A percentile compares a stretch with the other conserved stretches of the same genome.
These are phyloP conservation scores for Tilletia setariae DNA, from an alignment of 1,284 basidiomycete species.

Conservation along the genomic window DNA sequence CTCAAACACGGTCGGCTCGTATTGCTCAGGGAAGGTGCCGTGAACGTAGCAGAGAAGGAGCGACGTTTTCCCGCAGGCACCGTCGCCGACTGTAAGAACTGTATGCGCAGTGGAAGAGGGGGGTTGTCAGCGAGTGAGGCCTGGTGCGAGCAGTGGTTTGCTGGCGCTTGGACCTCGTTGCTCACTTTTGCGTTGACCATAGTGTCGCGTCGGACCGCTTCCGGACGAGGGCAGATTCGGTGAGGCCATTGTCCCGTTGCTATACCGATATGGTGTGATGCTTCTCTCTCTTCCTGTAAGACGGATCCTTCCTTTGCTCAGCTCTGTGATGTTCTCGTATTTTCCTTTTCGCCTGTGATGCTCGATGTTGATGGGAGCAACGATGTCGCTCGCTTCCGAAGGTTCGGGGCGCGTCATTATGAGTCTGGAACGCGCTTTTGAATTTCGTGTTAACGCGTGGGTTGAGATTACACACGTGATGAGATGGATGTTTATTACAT, in stretches of 20 bases:
- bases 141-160: background rate
- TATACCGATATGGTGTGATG: background rate
- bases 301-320: too few relatives aligned
- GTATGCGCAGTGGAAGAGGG: background rate
- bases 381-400: too few relatives aligned
- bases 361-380: too few relatives aligned
- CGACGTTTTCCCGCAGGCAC: slow-evolving; percentile 45
- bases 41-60: slow-evolving; percentile 35
- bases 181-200: slow-evolving; percentile 12
- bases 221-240: background rate
- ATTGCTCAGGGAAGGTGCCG: slow-evolving; percentile 34
- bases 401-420: too few relatives aligned
- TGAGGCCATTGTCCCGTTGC: background rate
- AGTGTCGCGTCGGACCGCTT: background rate
- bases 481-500: too few relatives aligned
- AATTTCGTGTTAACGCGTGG: too few relatives aligned
- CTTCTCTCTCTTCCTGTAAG: too few relatives aligned
- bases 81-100: slow-evolving; percentile 83
- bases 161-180: background rate
- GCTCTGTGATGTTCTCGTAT: too few relatives aligned
- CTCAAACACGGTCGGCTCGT: slow-evolving; percentile 60
- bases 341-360: too few relatives aligned
- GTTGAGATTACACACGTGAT: too few relatives aligned
- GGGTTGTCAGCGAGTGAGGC: background rate
- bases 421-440: too few relatives aligned